Evolutionary conservation across 2,329 filamentous ascomycete species (phyloP).

Genomic region (Dothistroma pini): DNA sequence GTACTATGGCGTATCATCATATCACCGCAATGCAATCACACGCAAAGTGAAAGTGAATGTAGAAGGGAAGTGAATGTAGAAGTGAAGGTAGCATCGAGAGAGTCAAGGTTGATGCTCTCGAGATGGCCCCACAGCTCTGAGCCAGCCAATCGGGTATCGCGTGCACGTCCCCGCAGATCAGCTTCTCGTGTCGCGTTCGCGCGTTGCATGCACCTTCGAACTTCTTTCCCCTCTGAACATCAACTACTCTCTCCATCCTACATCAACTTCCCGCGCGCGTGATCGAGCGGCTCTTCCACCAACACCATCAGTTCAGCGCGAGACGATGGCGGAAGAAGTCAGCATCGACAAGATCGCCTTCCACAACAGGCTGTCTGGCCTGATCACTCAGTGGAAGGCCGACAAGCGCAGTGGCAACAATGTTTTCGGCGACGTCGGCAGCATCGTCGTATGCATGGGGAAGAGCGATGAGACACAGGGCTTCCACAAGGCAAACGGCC

Average conservation of each 20-base stretch:
- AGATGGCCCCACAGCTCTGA: neutral
- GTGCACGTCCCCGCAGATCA: neutral
- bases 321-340: slow-evolving; percentile 71
- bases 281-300: slow-evolving; percentile 16
- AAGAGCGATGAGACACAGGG: slow-evolving; percentile 85
- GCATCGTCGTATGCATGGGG: slow-evolving; percentile 87
- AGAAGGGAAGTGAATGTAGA: neutral
- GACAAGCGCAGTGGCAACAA: slow-evolving; percentile 86
- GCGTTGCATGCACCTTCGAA: slow-evolving; percentile 8
- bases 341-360: slow-evolving; percentile 93
- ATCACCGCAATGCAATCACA: neutral
- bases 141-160: neutral
- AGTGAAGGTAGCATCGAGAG: neutral
- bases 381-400: slow-evolving; percentile 90
- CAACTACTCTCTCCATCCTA: slow-evolving; percentile 4
- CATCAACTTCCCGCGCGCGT: slow-evolving; percentile 14
- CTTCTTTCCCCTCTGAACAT: slow-evolving; percentile 6
- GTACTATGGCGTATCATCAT: slow-evolving; percentile 3
- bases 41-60: neutral
- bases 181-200: slow-evolving; percentile 8
- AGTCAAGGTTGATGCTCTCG: neutral
- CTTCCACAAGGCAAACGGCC: slow-evolving; percentile 93
- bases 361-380: slow-evolving; percentile 84
- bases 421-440: slow-evolving; percentile 79
- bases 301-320: slow-evolving; percentile 15